phyloP scores from a whole-genome alignment of 75 land plant species.

The Picea sitchensis region DNA sequence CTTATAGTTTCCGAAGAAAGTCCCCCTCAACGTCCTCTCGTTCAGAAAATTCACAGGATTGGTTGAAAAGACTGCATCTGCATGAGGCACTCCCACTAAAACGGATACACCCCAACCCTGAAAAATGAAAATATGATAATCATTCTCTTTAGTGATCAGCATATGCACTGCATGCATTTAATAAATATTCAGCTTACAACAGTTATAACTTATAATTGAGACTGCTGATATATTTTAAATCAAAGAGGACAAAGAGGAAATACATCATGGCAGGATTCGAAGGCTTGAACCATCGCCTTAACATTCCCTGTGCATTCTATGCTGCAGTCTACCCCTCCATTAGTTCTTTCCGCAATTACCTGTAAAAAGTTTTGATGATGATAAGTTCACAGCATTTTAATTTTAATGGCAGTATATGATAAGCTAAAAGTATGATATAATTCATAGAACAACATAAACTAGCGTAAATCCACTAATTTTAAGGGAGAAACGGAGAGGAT shows the following conservation, averaged over 20 bases:
- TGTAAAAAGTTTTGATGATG: not conserved
- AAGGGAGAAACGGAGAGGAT: too few species aligned
- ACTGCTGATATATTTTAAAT: too few species aligned
- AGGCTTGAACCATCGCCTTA: constrained; percentile 42
- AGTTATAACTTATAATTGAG: too few species aligned
- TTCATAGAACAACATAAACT: too few species aligned
- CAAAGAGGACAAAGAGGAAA: too few species aligned
- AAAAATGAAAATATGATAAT: too few species aligned
- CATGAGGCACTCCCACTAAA: constrained; percentile 18
- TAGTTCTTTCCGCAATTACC: constrained; percentile 41
- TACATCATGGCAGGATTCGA: constrained; percentile 46
- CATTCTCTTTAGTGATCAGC: too few species aligned
- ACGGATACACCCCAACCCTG: constrained; percentile 35
- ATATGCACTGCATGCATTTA: too few species aligned
- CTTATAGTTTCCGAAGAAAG: constrained; percentile 47
- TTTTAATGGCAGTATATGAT: too few species aligned
- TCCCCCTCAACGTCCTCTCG: constrained; percentile 36
- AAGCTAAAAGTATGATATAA: too few species aligned
- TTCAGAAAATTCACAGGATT: constrained; percentile 24
- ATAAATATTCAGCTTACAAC: too few species aligned
- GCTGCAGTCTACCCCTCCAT: constrained; percentile 64
- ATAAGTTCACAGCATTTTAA: not conserved
- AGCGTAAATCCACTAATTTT: too few species aligned
- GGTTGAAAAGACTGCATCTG: constrained; percentile 9
- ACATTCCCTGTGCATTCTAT: constrained; percentile 62